These are phyloP conservation scores for Coniosporium tulheliwenetii DNA, from an alignment of 2,329 filamentous ascomycete species.

Conservation along the genomic window DNA sequence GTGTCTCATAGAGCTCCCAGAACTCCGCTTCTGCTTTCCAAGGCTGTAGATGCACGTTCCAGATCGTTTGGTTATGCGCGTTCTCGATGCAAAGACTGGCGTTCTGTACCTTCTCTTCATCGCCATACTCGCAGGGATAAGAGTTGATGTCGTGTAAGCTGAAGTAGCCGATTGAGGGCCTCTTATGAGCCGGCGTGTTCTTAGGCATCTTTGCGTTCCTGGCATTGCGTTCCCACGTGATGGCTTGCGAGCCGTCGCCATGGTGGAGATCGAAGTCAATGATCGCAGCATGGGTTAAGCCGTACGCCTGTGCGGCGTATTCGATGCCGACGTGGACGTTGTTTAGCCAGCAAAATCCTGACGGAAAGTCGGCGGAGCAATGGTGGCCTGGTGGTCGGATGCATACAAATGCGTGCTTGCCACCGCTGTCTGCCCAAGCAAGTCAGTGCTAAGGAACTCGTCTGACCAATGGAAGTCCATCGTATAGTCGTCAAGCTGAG, in stretches of 20 bases:
- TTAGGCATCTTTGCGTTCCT: conserved; percentile 48
- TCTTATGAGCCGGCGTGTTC: conserved; percentile 63
- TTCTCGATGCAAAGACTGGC: conserved; percentile 91
- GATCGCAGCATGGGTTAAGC: conserved; percentile 83
- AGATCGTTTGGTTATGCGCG: conserved; percentile 83
- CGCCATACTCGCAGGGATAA: conserved; percentile 89
- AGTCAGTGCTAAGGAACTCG: too few relatives aligned
- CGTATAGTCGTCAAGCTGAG: too few relatives aligned
- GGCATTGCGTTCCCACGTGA: conserved; percentile 80
- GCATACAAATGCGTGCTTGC: conserved; percentile 58
- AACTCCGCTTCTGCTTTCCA: conserved; percentile 79
- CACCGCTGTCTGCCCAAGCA: too few relatives aligned
- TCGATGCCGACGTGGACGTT: conserved; percentile 96
- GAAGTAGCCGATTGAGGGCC: conserved; percentile 84
- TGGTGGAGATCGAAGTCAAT: conserved; percentile 87
- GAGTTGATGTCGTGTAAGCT: conserved; percentile 98
- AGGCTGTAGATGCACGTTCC: conserved; percentile 85
- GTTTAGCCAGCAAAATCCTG: conserved; percentile 97
- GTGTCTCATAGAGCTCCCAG: conserved; percentile 71
- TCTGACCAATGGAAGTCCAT: too few relatives aligned
- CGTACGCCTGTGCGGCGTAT: conserved; percentile 70
- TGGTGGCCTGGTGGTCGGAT: conserved; percentile 91
- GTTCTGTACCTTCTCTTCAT: conserved; percentile 82
- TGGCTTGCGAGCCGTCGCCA: conserved; percentile 88
- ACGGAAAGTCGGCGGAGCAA: conserved; percentile 77